Percentiles rank a stretch among this genome's conserved stretches.
These are phyloP conservation scores for Gypsophila paniculata DNA, from an alignment of 179 eudicot genomes.

Conservation along the genomic window DNA sequence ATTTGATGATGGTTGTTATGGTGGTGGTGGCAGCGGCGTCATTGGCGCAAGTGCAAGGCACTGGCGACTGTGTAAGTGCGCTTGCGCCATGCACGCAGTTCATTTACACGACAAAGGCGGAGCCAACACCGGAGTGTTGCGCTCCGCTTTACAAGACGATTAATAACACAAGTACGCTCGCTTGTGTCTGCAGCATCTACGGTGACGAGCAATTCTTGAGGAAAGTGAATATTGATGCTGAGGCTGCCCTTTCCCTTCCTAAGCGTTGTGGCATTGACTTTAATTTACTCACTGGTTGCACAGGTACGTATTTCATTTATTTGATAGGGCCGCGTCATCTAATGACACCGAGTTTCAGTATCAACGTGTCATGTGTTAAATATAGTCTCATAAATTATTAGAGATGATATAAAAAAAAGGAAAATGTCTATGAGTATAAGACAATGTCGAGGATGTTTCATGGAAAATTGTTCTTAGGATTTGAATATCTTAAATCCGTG, in stretches of 20 bases:
- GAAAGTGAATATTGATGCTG: conserved; percentile 12
- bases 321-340: too few relatives aligned
- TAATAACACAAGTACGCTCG: neutral
- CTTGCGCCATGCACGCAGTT: conserved; percentile 9
- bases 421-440: too few relatives aligned
- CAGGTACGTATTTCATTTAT: conserved; percentile 14
- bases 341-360: too few relatives aligned
- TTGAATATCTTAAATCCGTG: too few relatives aligned
- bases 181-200: conserved; percentile 18
- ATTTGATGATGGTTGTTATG: neutral
- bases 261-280: conserved; percentile 14
- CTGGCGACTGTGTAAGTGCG: neutral
- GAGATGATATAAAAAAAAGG: too few relatives aligned
- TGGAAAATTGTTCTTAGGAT: too few relatives aligned
- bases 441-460: too few relatives aligned
- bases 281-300: conserved; percentile 16
- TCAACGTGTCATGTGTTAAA: too few relatives aligned
- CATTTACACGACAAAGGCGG: neutral
- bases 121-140: conserved; percentile 21
- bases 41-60: conserved; percentile 9
- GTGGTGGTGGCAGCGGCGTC: conserved; percentile 12
- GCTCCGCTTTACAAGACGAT: conserved; percentile 10
- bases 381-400: too few relatives aligned
- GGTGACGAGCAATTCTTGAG: conserved; percentile 9
- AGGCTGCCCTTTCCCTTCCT: conserved; percentile 21